These are phyloP conservation scores for Boletus pseudo-olivaceus DNA, from an alignment of 768 basidiomycete species.

Conservation along the genomic window DNA sequence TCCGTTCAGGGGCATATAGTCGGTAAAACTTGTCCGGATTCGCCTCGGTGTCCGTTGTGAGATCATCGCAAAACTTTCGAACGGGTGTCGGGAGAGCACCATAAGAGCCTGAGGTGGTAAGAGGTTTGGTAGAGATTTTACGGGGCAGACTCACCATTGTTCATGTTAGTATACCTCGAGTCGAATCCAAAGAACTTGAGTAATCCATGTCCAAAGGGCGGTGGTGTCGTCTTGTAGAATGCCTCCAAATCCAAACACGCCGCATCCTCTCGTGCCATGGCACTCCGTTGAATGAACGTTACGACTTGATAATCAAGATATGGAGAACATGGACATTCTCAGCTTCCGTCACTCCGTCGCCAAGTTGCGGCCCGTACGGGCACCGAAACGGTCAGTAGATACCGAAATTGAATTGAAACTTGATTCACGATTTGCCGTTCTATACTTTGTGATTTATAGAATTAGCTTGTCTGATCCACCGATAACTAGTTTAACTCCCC, in stretches of 20 bases:
- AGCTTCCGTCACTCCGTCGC: not conserved
- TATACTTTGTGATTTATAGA: not conserved
- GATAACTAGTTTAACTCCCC: not conserved
- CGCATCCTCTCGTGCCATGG: not conserved
- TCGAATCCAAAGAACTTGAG: slow-evolving; percentile 20
- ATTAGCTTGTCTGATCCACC: not conserved
- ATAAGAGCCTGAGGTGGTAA: slow-evolving; percentile 33
- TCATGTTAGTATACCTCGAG: not conserved
- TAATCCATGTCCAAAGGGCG: slow-evolving; percentile 51
- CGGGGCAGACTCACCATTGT: not conserved
- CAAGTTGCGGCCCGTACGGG: not conserved
- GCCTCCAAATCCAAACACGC: not conserved
- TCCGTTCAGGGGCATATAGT: slow-evolving; percentile 12
- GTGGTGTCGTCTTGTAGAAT: slow-evolving; percentile 14
- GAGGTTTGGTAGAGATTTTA: not conserved
- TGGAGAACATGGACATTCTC: not conserved
- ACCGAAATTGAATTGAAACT: not conserved
- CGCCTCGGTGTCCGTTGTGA: slow-evolving; percentile 32
- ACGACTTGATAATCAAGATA: not conserved
- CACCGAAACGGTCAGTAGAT: not conserved
- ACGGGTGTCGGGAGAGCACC: slow-evolving; percentile 42
- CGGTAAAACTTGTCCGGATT: slow-evolving; percentile 51
- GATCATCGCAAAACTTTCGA: not conserved
- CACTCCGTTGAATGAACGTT: not conserved
- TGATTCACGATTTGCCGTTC: not conserved